phyloP scores from a whole-genome alignment of 2,329 filamentous ascomycete genomes.

The Penicillium italicum region DNA sequence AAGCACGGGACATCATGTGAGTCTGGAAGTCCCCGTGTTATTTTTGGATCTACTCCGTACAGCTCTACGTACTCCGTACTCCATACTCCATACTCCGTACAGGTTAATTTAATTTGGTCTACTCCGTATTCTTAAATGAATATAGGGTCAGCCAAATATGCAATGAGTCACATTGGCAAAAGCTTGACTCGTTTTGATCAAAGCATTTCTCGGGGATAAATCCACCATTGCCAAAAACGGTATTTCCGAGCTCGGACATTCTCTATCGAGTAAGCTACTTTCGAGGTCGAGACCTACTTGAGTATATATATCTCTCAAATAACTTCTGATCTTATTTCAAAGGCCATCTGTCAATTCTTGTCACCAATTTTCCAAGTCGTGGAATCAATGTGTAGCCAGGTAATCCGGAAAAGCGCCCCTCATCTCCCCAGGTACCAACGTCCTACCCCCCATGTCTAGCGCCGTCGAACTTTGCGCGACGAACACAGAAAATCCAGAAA shows the following conservation, averaged over 20 bases:
- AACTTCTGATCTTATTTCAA: neutral
- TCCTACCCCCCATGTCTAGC: constrained; percentile 1
- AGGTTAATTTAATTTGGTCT: too few relatives aligned
- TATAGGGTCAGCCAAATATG: neutral
- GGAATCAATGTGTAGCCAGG: neutral
- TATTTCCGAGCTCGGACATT: constrained; percentile 1
- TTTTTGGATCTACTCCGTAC: too few relatives aligned
- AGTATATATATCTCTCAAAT: neutral
- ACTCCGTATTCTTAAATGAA: too few relatives aligned
- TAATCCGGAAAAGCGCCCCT: neutral
- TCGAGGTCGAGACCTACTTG: neutral
- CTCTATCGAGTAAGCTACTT: neutral
- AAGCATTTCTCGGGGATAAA: neutral
- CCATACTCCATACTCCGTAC: too few relatives aligned
- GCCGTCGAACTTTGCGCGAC: neutral
- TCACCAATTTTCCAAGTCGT: neutral
- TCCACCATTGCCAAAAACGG: neutral
- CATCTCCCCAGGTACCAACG: neutral
- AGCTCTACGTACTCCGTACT: too few relatives aligned
- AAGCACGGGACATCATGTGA: too few relatives aligned
- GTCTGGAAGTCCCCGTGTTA: too few relatives aligned
- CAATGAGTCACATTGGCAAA: neutral
- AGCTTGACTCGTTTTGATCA: neutral
- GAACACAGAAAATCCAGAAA: neutral
- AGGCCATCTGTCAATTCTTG: neutral